Conservation (phyloP, 106 monocot genomes). For the Amphibolis antarctica region DNA sequence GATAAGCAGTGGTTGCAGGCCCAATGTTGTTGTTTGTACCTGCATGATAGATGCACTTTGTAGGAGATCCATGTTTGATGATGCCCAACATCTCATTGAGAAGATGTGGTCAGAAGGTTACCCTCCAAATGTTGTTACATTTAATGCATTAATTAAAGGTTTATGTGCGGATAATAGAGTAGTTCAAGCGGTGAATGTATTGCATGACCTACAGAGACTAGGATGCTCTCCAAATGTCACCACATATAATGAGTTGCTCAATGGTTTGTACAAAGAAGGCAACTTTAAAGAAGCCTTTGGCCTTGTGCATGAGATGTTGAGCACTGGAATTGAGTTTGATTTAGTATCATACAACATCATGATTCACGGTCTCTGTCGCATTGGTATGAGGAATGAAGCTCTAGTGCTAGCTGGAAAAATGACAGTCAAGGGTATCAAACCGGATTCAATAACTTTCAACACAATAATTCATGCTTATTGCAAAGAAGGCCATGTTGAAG, state of each 20-base stretch:
- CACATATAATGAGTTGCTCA: constrained; percentile 69
- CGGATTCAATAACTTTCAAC: constrained; percentile 58
- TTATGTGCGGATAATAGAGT: constrained; percentile 39
- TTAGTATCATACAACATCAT: constrained; percentile 58
- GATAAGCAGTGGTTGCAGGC: constrained; percentile 54
- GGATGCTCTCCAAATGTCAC: constrained; percentile 37
- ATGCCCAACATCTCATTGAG: constrained; percentile 49
- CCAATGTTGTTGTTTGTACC: constrained; percentile 68
- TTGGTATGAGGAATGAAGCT: constrained; percentile 28
- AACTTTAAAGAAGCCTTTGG: constrained; percentile 26
- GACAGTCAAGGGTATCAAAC: constrained; percentile 41
- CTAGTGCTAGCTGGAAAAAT: constrained; percentile 45
- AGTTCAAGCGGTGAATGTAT: constrained; percentile 20
- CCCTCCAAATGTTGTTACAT: constrained; percentile 58
- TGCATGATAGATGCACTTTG: constrained; percentile 69
- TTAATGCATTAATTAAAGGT: constrained; percentile 60
- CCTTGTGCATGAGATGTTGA: constrained; percentile 49
- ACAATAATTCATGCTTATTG: constrained; percentile 54
- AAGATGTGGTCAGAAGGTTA: constrained; percentile 45
- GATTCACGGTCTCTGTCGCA: constrained; percentile 34
- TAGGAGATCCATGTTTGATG: constrained; percentile 48
- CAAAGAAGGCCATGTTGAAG: constrained; percentile 33
- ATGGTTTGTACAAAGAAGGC: constrained; percentile 48
- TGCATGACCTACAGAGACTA: constrained; percentile 37
- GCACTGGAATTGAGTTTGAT: constrained; percentile 20